phyloP scores from a whole-genome alignment of 768 basidiomycete species.

The Serpula lacrymans region DNA sequence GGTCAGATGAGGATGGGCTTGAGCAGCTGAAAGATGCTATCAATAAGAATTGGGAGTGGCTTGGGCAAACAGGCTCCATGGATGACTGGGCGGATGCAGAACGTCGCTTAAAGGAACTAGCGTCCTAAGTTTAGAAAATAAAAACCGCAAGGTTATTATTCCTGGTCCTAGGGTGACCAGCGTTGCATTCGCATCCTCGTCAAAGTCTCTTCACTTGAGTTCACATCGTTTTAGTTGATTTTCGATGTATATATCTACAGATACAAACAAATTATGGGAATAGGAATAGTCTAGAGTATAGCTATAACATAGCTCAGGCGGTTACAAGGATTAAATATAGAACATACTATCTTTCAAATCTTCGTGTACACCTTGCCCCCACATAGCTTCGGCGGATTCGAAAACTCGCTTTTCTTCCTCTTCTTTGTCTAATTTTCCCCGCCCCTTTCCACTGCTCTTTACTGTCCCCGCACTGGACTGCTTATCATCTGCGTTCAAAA shows the following conservation, averaged over 20 bases:
- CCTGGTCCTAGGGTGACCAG: too few relatives aligned
- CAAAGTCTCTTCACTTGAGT: too few relatives aligned
- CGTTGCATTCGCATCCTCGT: too few relatives aligned
- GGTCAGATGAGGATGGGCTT: conserved; percentile 6
- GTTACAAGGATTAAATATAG: conserved; percentile 61
- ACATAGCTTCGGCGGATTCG: conserved; percentile 25
- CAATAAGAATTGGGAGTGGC: conserved; percentile 15
- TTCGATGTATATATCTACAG: too few relatives aligned
- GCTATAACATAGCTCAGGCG: too few relatives aligned
- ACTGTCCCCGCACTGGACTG: conserved; percentile 30
- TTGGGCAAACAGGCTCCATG: conserved; percentile 8
- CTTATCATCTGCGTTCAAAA: conserved; percentile 56
- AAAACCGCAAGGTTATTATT: too few relatives aligned
- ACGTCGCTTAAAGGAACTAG: neutral
- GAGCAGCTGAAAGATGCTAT: conserved; percentile 10
- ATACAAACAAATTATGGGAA: too few relatives aligned
- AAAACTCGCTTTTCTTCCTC: conserved; percentile 29
- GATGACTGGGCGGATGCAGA: conserved; percentile 10
- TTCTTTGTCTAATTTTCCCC: conserved; percentile 28
- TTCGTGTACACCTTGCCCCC: conserved; percentile 56
- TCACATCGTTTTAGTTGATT: too few relatives aligned
- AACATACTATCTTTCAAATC: conserved; percentile 69
- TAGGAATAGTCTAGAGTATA: too few relatives aligned
- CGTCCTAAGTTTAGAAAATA: too few relatives aligned
- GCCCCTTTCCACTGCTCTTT: conserved; percentile 31